A percentile compares a stretch with the other conserved stretches of the same genome.
phyloP scores from a whole-genome alignment of 352 stramenopile genomes.

The Phytophthora crassamura region DNA sequence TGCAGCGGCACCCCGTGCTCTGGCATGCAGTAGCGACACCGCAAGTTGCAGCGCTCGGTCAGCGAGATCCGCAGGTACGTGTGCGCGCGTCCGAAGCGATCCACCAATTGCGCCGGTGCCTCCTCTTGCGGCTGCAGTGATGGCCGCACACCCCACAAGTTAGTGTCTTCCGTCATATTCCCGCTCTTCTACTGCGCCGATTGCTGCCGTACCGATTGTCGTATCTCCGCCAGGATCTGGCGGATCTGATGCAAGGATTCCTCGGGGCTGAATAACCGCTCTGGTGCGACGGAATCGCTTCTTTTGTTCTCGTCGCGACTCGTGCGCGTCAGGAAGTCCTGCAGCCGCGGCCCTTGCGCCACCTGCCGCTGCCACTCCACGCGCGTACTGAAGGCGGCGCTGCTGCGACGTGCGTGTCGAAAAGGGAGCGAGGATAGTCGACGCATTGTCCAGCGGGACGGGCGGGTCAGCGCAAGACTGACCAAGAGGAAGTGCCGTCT shows the following conservation, averaged over 20 bases:
- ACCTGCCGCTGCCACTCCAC: slow-evolving; percentile 45
- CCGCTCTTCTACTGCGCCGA: neutral
- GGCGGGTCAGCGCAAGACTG: too few relatives aligned
- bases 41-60: slow-evolving; percentile 96
- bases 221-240: slow-evolving; percentile 48
- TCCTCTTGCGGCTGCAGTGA: slow-evolving; percentile 24
- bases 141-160: neutral
- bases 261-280: neutral
- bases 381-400: slow-evolving; percentile 25
- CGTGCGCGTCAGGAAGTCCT: slow-evolving; percentile 44
- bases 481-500: too few relatives aligned
- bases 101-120: slow-evolving; percentile 51
- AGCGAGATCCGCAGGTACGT: slow-evolving; percentile 97
- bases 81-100: slow-evolving; percentile 92
- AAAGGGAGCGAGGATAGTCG: slow-evolving; percentile 5
- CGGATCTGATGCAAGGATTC: slow-evolving; percentile 52
- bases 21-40: slow-evolving; percentile 98
- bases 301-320: neutral
- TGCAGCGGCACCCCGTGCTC: slow-evolving; percentile 92
- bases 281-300: slow-evolving; percentile 1
- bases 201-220: slow-evolving; percentile 27
- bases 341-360: slow-evolving; percentile 37
- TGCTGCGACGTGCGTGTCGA: neutral
- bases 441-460: slow-evolving; percentile 17
- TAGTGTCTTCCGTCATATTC: neutral